Conservation (phyloP, 2,329 filamentous ascomycete genomes). For the Penicillium glabrum region DNA sequence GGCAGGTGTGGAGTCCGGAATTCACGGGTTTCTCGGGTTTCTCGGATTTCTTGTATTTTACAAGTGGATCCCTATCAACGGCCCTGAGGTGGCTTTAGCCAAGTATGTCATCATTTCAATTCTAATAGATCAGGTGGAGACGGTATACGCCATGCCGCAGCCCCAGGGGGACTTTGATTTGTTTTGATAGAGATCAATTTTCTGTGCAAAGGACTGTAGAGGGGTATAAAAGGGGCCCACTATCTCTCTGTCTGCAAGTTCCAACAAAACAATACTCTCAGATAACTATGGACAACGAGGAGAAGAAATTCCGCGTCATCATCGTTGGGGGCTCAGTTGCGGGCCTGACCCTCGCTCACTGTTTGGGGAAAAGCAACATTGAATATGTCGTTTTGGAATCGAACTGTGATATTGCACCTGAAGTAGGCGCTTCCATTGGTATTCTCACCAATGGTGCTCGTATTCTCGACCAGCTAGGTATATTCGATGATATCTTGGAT, state of each 20-base stretch:
- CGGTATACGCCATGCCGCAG: neutral
- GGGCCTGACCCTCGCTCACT: slow-evolving; percentile 49
- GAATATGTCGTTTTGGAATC: slow-evolving; percentile 43
- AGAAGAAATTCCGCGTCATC: slow-evolving; percentile 31
- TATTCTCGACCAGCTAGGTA: slow-evolving; percentile 53
- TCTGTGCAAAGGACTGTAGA: too few species aligned
- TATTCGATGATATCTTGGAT: slow-evolving; percentile 31
- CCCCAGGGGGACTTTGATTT: too few species aligned
- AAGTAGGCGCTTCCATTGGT: slow-evolving; percentile 51
- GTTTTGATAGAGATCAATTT: too few species aligned
- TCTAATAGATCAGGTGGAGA: neutral
- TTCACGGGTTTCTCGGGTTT: neutral
- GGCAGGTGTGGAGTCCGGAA: too few species aligned
- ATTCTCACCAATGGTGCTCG: slow-evolving; percentile 46
- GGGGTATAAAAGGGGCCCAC: too few species aligned
- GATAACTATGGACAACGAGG: neutral
- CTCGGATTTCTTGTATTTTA: neutral
- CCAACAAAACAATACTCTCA: too few species aligned
- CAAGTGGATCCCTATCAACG: neutral
- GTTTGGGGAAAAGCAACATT: slow-evolving; percentile 35
- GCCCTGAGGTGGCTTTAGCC: too few species aligned
- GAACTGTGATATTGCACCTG: slow-evolving; percentile 31
- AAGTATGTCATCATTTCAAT: too few species aligned
- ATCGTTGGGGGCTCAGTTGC: slow-evolving; percentile 53
- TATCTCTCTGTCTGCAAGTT: too few species aligned